A percentile compares a stretch with the other conserved stretches of the same genome.
phyloP scores from a whole-genome alignment of 2,329 filamentous ascomycete genomes.

The Catunica adiposa region DNA sequence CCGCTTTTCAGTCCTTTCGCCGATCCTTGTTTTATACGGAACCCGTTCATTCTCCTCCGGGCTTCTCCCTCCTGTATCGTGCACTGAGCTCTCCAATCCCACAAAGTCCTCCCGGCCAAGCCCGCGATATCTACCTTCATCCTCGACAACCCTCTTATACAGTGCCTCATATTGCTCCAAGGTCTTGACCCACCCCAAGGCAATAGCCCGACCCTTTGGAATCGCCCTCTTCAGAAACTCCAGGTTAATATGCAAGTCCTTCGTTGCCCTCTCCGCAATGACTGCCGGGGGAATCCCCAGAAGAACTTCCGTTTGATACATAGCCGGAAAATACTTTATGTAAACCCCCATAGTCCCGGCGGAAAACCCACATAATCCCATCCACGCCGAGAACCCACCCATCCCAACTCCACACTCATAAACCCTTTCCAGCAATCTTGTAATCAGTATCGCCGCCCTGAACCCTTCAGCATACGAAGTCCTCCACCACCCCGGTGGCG shows the following conservation, averaged over 20 bases:
- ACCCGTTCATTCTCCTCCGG: conserved; percentile 1
- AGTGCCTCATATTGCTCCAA: conserved; percentile 1
- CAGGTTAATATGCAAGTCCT: background rate
- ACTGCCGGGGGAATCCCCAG: conserved; percentile 17
- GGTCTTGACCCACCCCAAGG: conserved; percentile 6
- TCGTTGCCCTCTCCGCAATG: background rate
- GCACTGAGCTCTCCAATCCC: conserved; percentile 10
- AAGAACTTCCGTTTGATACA: conserved; percentile 21
- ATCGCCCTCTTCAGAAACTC: background rate
- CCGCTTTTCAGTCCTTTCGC: background rate
- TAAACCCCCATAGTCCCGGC: conserved; percentile 28
- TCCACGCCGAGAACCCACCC: conserved; percentile 20
- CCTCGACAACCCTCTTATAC: conserved; percentile 7
- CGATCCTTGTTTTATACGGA: background rate
- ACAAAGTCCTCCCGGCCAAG: conserved; percentile 11
- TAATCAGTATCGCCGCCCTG: too few relatives aligned
- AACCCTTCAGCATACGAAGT: background rate
- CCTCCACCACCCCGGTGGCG: background rate
- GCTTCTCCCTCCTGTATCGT: conserved; percentile 7
- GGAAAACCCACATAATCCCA: conserved; percentile 30
- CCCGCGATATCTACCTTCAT: conserved; percentile 3
- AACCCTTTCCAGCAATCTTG: too few relatives aligned
- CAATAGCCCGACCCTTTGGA: background rate
- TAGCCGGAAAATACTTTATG: conserved; percentile 24
- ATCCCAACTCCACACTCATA: too few relatives aligned